Base-by-base conservation (phyloP, 2,329 filamentous ascomycete genomes). In the Pezicula radicicola region DNA sequence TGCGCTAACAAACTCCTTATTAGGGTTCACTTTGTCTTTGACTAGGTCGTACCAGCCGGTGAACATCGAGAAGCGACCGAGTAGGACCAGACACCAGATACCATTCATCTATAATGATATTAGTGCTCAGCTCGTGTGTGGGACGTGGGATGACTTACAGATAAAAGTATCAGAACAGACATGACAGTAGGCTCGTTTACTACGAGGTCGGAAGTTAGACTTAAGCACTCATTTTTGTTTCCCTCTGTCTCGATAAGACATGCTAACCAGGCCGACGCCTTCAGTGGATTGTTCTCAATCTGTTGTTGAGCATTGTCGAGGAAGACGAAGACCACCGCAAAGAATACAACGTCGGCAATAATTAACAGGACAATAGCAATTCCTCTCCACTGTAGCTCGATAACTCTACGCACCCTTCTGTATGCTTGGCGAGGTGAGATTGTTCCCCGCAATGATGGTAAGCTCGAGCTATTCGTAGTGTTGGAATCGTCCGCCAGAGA, bases 361-460 rank as follows among this genome's bases (percentile, higher is more conserved):
- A 97, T 96, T 66, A 97, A 87, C 48, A 95, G 76, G 13, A 97
- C 91, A 55, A 97, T 89, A 41, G 85, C 83, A 54, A 97, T 93
- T 42, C 92, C 93, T 61, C 93, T 83, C 94, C 94, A 99, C 70
- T 99, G 94, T 4, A 97, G 81, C 66, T 89, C 84, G 36, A 99
- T 81, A 16, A 97, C 91, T 60, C 91, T 87, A 58, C 85, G 85
- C 36, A 99, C 83, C 61, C 94, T 85, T 57, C 89, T 85, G 67
- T 95, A 97, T 2, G 95, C 90, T 64, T 95, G 91, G 49, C 89
- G 84, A 10, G 92, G 91, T 8, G 89, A 89, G 66, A 91, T 82
- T 3, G 64, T 67, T n/a, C 51, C 56, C n/a, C 82, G 82, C 51
- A 92, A 92, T 0, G 86, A 87, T 0, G 89, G 89, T 30, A 95